Percentiles rank a stretch among this genome's conserved stretches.
Conservation (phyloP, 495 filamentous ascomycete genomes). For the Penicillium canariense region DNA sequence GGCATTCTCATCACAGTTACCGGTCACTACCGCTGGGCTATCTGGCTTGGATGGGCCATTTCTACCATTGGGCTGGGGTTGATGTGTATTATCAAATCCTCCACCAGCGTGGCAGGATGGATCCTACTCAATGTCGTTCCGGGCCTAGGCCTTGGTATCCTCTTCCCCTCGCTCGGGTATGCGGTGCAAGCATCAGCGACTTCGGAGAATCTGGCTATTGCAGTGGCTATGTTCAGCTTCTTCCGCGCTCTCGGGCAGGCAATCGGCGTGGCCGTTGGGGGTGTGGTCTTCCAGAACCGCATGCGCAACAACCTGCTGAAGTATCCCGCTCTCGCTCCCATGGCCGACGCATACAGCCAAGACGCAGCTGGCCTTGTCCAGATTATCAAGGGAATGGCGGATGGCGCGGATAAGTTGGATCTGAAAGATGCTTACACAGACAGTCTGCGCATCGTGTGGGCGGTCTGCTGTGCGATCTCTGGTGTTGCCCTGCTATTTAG, state of each 20-base stretch:
- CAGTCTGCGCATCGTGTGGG: slow-evolving; percentile 57
- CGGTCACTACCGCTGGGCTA: slow-evolving; percentile 48
- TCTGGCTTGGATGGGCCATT: slow-evolving; percentile 53
- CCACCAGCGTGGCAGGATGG: slow-evolving; percentile 44
- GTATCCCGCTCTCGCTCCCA: slow-evolving; percentile 40
- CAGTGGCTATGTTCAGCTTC: slow-evolving; percentile 55
- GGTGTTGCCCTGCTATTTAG: slow-evolving; percentile 50
- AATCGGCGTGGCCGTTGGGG: slow-evolving; percentile 55
- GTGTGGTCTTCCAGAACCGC: slow-evolving; percentile 60
- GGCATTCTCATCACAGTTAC: slow-evolving; percentile 44
- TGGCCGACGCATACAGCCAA: slow-evolving; percentile 48
- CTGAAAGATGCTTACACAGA: slow-evolving; percentile 56
- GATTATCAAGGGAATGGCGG: slow-evolving; percentile 55
- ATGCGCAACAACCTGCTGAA: slow-evolving; percentile 46
- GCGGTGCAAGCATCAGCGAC: slow-evolving; percentile 49
- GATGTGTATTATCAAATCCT: slow-evolving; percentile 41
- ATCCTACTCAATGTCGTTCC: slow-evolving; percentile 47
- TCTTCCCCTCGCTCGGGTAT: slow-evolving; percentile 49
- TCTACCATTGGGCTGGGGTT: slow-evolving; percentile 48
- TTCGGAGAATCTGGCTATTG: slow-evolving; percentile 43
- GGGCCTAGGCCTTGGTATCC: slow-evolving; percentile 48
- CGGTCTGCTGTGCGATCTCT: slow-evolving; percentile 50
- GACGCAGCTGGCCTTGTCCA: slow-evolving; percentile 60
- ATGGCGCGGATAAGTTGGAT: slow-evolving; percentile 35
- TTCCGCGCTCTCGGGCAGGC: slow-evolving; percentile 54